Evolutionary conservation across 495 filamentous ascomycete genomes (phyloP).

Genomic region (Penicillium bialowiezense): DNA sequence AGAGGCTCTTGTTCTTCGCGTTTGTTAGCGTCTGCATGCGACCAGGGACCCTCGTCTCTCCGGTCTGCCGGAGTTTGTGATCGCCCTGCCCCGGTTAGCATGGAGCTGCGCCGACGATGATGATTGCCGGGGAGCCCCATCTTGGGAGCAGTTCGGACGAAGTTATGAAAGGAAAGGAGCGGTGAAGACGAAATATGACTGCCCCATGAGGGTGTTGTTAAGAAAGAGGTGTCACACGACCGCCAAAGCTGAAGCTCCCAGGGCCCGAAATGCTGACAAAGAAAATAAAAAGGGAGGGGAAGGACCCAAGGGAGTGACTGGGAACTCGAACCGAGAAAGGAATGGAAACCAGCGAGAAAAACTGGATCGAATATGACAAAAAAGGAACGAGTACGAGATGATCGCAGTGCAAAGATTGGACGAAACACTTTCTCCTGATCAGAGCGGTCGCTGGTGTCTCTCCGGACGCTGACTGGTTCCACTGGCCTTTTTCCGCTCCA

Average conservation of each 20-base stretch:
- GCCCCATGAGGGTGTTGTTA: slow-evolving; percentile 20
- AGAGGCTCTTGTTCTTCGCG: slow-evolving; percentile 37
- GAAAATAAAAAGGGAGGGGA: background rate
- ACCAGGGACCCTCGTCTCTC: slow-evolving; percentile 39
- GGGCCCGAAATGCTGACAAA: slow-evolving; percentile 6
- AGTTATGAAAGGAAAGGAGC: slow-evolving; percentile 9
- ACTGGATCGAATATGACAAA: background rate
- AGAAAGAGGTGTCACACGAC: slow-evolving; percentile 28
- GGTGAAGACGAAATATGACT: slow-evolving; percentile 6
- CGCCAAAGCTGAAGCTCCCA: background rate
- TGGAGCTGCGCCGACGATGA: slow-evolving; percentile 59
- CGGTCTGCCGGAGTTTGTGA: slow-evolving; percentile 44
- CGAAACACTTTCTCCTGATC: slow-evolving; percentile 1
- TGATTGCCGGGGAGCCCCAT: slow-evolving; percentile 43
- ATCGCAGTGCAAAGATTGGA: slow-evolving; percentile 7
- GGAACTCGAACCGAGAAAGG: background rate
- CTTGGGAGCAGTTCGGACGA: slow-evolving; percentile 13
- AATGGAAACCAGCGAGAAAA: slow-evolving; percentile 5
- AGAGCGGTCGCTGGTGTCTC: background rate
- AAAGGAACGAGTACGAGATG: slow-evolving; percentile 9
- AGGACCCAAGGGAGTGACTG: background rate
- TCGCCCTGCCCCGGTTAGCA: slow-evolving; percentile 43
- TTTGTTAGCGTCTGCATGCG: slow-evolving; percentile 31
- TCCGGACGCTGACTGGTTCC: slow-evolving; percentile 13
- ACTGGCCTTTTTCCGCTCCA: slow-evolving; percentile 18